Percentiles rank a stretch among this genome's conserved stretches.
Evolutionary conservation across 169 alveolate species (phyloP).

Genomic region (Plasmodium billcollinsi): DNA sequence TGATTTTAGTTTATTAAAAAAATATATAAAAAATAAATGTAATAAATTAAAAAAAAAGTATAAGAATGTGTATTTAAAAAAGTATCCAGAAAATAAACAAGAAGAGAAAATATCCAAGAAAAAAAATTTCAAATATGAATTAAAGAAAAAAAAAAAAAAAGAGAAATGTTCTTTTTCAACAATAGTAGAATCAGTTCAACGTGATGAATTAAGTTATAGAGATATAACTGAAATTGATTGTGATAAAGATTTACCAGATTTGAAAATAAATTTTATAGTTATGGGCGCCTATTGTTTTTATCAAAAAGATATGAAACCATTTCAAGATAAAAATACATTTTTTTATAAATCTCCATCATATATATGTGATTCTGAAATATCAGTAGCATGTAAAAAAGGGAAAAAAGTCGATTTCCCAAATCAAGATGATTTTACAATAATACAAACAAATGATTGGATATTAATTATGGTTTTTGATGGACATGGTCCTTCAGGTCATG

Average conservation of each 20-base stretch:
- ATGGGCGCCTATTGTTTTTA: constrained; percentile 73
- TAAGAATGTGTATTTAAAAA: constrained; percentile 38
- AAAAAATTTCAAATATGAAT: constrained; percentile 59
- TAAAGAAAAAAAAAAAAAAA: constrained; percentile 30
- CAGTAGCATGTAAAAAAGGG: constrained; percentile 83
- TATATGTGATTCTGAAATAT: constrained; percentile 77
- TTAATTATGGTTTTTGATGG: constrained; percentile 89
- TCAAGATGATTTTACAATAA: constrained; percentile 86
- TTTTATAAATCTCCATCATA: constrained; percentile 76
- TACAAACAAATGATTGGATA: constrained; percentile 81
- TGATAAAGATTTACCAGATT: constrained; percentile 65
- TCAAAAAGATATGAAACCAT: constrained; percentile 56
- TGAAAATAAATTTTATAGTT: constrained; percentile 56
- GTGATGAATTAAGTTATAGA: constrained; percentile 46
- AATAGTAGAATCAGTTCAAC: constrained; percentile 53
- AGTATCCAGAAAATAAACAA: background rate
- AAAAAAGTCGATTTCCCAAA: constrained; percentile 84
- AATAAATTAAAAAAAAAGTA: constrained; percentile 62
- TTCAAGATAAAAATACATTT: constrained; percentile 75
- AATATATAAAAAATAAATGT: constrained; percentile 73
- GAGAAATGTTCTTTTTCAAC: constrained; percentile 66
- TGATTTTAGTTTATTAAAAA: constrained; percentile 68
- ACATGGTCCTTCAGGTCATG: constrained; percentile 90
- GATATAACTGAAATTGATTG: constrained; percentile 50
- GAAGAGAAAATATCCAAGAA: background rate